Percentiles rank a stretch among this genome's conserved stretches.
Evolutionary conservation across 2,329 filamentous ascomycete genomes (phyloP).

Genomic region (Niveomyces coronatus): DNA sequence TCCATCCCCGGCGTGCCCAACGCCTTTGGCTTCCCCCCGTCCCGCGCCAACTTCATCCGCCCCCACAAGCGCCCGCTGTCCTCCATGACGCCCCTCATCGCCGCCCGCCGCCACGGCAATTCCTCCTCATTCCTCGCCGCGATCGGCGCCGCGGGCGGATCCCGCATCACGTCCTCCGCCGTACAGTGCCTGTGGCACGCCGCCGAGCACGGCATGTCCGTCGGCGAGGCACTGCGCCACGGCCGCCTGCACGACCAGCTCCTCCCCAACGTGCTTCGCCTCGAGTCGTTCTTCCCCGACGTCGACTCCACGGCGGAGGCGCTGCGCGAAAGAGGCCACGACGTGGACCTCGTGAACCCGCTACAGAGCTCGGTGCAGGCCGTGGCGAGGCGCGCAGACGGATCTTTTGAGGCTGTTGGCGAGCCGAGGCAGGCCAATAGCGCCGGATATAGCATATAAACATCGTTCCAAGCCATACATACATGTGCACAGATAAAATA

Average conservation of each 20-base stretch:
- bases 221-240: conserved; percentile 49
- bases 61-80: conserved; percentile 75
- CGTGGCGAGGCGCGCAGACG: conserved; percentile 48
- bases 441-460: conserved; percentile 43
- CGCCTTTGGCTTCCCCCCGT: conserved; percentile 76
- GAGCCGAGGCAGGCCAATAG: conserved; percentile 67
- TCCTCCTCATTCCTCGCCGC: conserved; percentile 58
- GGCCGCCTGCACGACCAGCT: conserved; percentile 77
- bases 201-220: conserved; percentile 51
- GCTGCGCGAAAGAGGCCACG: conserved; percentile 56
- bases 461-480: no score
- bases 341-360: conserved; percentile 56
- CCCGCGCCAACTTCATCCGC: conserved; percentile 69
- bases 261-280: conserved; percentile 54
- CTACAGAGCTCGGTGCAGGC: conserved; percentile 62
- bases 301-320: conserved; percentile 53
- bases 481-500: not conserved
- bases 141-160: conserved; percentile 70
- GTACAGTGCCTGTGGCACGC: conserved; percentile 65
- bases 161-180: conserved; percentile 71
- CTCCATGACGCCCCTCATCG: conserved; percentile 71
- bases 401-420: conserved; percentile 65
- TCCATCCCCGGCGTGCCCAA: conserved; percentile 69
- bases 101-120: conserved; percentile 51
- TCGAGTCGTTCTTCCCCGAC: conserved; percentile 53